Evolutionary conservation across 768 basidiomycete genomes (phyloP).

Genomic region (Russula abietina): DNA sequence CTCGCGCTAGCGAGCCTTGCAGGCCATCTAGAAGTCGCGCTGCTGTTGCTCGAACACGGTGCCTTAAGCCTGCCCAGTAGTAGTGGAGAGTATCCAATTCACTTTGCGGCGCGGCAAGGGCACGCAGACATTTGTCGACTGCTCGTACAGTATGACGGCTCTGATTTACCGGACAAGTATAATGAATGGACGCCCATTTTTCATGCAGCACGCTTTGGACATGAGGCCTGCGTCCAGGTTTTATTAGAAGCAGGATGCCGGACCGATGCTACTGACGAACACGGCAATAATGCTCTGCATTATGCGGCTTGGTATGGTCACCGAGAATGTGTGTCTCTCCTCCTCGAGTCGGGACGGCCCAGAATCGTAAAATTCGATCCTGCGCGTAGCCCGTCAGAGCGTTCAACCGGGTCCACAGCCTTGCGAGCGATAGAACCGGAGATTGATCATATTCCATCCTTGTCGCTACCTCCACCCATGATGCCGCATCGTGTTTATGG

Average conservation of each 20-base stretch:
- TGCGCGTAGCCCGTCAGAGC: slow-evolving; percentile 27
- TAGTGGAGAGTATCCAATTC: slow-evolving; percentile 96
- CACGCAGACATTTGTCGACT: slow-evolving; percentile 78
- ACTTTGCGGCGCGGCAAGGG: slow-evolving; percentile 90
- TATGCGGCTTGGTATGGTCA: slow-evolving; percentile 98
- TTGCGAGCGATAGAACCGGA: slow-evolving; percentile 50
- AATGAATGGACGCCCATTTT: slow-evolving; percentile 98
- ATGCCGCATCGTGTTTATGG: slow-evolving; percentile 98
- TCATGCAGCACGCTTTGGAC: slow-evolving; percentile 88
- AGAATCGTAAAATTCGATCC: slow-evolving; percentile 21
- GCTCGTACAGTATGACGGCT: slow-evolving; percentile 67
- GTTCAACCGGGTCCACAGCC: slow-evolving; percentile 26
- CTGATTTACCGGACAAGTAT: slow-evolving; percentile 90
- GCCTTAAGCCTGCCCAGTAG: slow-evolving; percentile 78
- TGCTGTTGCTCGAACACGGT: slow-evolving; percentile 69
- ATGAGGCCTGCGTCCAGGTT: slow-evolving; percentile 62
- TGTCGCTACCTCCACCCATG: slow-evolving; percentile 96
- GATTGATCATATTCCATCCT: slow-evolving; percentile 85
- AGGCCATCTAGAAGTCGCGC: slow-evolving; percentile 79
- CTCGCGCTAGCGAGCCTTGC: slow-evolving; percentile 87
- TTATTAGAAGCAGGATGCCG: slow-evolving; percentile 76
- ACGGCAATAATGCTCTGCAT: slow-evolving; percentile 78
- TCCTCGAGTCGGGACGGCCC: slow-evolving; percentile 33
- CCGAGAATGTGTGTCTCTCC: slow-evolving; percentile 54
- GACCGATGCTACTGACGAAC: slow-evolving; percentile 74